Evolutionary conservation across 371 early-diverging fungal species (phyloP), one percentile per base, ranked within the genome.

Genomic region (Nematocida parisii): DNA sequence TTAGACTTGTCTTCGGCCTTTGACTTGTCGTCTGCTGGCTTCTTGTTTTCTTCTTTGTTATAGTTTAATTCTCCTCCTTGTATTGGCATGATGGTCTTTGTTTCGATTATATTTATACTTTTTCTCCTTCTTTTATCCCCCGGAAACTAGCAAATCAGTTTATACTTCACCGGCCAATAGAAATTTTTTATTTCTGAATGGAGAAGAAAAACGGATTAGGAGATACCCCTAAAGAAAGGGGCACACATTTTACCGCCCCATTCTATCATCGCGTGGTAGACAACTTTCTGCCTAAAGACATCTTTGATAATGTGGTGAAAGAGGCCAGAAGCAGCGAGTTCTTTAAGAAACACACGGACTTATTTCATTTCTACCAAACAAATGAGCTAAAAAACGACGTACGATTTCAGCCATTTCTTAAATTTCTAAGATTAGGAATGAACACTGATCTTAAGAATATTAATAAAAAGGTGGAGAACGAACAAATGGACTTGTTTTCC

Each of bases 351-450:
- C 47, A 84, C 61, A 83, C 83, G 1, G 88, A 87, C 64, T 67
- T 87, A 33, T 87, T 75, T 68, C 75, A 83, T 22, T 86, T 87
- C 72, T 73, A 83, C 40, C 88, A 87, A 71, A 83, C 85, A 0
- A 72, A 80, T 20, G 88, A 87, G 66, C 71, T 87, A 22, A 75
- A 27, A 52, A n/a, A 81, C 11, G 44, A 68, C 6, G 45, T 52
- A 52, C 45, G 62, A 55, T 62, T 85, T 33, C 27, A 74, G 54
- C 64, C 60, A 46, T 86, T 87, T 72, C 77, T 54, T 58, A 57
- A 57, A 22, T 64, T 72, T 39, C 27, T 86, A 54, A 62, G 42
- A 47, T 33, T 50, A 3, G 66, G 20, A 46, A 75, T 81, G 61
- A 24, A 33, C 5, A 57, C 5, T 27, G 64, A 61, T 39, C 22